A percentile compares a stretch with the other conserved stretches of the same genome.
These are phyloP conservation scores for Pyrenophora seminiperda DNA, from an alignment of 2,329 filamentous ascomycete species.

Conservation along the genomic window DNA sequence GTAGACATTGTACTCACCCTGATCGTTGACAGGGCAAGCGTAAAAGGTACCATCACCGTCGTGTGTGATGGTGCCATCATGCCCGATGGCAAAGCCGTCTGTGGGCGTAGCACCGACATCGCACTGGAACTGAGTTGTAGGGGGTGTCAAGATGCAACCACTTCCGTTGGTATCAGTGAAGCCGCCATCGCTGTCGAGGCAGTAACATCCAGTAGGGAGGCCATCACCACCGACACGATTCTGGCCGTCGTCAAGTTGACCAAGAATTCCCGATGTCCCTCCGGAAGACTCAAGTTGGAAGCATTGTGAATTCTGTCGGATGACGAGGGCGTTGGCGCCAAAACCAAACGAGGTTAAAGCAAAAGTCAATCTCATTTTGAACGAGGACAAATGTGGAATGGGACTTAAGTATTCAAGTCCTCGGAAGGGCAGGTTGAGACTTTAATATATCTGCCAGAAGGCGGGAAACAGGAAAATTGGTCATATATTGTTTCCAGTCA, in stretches of 20 bases:
- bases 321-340: constrained; percentile 31
- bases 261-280: constrained; percentile 57
- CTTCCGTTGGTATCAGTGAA: constrained; percentile 61
- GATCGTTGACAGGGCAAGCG: constrained; percentile 63
- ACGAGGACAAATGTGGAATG: neutral
- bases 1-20: constrained; percentile 63
- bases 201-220: constrained; percentile 58
- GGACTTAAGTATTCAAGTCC: neutral
- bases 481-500: constrained; percentile 13
- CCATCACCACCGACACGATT: constrained; percentile 62
- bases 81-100: constrained; percentile 62
- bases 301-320: constrained; percentile 25
- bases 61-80: constrained; percentile 59
- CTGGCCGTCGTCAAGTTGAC: constrained; percentile 67
- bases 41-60: constrained; percentile 61
- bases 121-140: constrained; percentile 66
- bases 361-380: constrained; percentile 32
- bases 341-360: constrained; percentile 26
- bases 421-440: no score
- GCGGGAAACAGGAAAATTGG: constrained; percentile 1
- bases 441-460: neutral
- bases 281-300: constrained; percentile 26
- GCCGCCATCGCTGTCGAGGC: constrained; percentile 55
- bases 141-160: constrained; percentile 67
- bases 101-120: constrained; percentile 57